Percentiles rank a stretch among this genome's conserved stretches.
Conservation (phyloP, 2,329 filamentous ascomycete species). For the Colletotrichum australisinense region DNA sequence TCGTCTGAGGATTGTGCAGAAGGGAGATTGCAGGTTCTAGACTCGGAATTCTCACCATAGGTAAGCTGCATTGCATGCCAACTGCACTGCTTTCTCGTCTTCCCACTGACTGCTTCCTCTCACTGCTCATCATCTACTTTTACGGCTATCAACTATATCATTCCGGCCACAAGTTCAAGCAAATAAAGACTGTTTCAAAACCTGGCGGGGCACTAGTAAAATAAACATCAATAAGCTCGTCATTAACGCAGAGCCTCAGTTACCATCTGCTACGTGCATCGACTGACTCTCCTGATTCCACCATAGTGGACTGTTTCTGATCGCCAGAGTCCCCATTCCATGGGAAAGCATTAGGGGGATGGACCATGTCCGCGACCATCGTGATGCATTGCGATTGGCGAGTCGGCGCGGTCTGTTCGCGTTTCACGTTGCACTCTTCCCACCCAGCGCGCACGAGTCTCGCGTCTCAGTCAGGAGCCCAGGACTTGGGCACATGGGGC, state of each 20-base stretch:
- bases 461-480: background rate
- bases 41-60: background rate
- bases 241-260: background rate
- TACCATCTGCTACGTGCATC: background rate
- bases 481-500: background rate
- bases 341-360: background rate
- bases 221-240: background rate
- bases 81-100: background rate
- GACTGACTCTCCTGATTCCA: background rate
- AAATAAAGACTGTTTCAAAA: background rate
- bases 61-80: background rate
- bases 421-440: conserved; percentile 5
- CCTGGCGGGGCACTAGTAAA: background rate
- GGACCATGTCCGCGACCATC: background rate
- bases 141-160: too few species aligned
- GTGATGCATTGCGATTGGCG: background rate
- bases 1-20: background rate
- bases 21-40: background rate
- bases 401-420: conserved; percentile 1
- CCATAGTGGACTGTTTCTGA: background rate
- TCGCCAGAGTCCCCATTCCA: background rate
- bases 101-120: background rate
- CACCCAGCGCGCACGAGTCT: background rate
- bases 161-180: background rate
- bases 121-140: background rate